phyloP scores from a whole-genome alignment of 208 protist species.

The Acanthamoeba triangularis region DNA sequence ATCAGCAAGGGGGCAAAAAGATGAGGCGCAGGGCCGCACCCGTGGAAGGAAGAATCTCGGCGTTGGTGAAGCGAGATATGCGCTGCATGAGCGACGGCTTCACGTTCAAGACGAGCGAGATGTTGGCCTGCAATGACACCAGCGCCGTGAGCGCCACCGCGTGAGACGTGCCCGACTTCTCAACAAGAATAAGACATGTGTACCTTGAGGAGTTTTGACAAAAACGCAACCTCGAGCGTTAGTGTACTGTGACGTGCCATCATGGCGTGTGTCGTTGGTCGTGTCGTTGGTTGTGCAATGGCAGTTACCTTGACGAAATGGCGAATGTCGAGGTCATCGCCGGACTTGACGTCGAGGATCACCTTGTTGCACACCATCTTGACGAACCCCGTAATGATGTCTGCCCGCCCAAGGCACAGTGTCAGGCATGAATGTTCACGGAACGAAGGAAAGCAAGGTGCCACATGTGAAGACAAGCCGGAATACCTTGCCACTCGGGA shows the following conservation, averaged over 20 bases:
- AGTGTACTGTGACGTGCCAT: no score
- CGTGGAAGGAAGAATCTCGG: slow-evolving; percentile 74
- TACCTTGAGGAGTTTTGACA: slow-evolving; percentile 80
- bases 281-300: no score
- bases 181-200: no score
- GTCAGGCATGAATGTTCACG: no score
- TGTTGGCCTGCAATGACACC: slow-evolving; percentile 53
- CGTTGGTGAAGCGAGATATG: slow-evolving; percentile 73
- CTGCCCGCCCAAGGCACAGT: not conserved
- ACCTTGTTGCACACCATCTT: slow-evolving; percentile 59
- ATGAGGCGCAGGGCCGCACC: not conserved
- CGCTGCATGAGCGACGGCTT: slow-evolving; percentile 80
- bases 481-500: slow-evolving; percentile 14
- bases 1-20: not conserved
- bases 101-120: slow-evolving; percentile 84
- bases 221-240: no score
- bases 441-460: no score
- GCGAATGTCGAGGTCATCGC: slow-evolving; percentile 81
- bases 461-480: no score
- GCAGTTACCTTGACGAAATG: slow-evolving; percentile 82
- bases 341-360: slow-evolving; percentile 69
- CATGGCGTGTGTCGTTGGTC: no score
- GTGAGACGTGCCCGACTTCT: no score
- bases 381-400: slow-evolving; percentile 73
- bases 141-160: no score